Evolutionary conservation across 1,139 yeast species (phyloP), one percentile per base, ranked within the genome.

Genomic region (Saccharomyces hybrid): DNA sequence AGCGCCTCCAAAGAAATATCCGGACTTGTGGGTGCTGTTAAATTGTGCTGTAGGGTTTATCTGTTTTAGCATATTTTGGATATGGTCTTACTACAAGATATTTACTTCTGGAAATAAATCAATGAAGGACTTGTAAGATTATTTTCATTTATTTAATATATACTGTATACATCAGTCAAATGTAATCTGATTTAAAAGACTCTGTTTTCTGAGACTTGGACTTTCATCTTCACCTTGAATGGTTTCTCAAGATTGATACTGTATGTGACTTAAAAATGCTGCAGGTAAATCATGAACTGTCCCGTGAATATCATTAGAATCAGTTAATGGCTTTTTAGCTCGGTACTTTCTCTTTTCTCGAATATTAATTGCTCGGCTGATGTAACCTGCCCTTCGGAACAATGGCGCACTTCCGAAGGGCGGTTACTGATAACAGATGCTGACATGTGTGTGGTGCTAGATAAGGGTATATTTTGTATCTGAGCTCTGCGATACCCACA

Each of bases 21-120:
- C 98, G 2, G 98, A 95, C 69, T 64, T 93, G 16, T 89, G 95
- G 91, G 88, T 88, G 0, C 78, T 91, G 34, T 78, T 82, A 14
- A 93, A 93, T 65, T 83, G 87, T 46, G 66, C 83, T 0, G 68
- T 90, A 7, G 84, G 95, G 0, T 89, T 89, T 68, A 86, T 80
- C 0, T 88, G 91, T 55, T 93, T 91, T 65, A 71, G 75, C 0
- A 65, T 87, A 51, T 88, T 88, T 64, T 91, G 93, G 84, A 60
- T 89, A 31, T 93, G 96, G 93, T 75, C 80, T 47, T 74, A 82
- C 61, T 81, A 76, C 67, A 82, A 80, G 61, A 68, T 81, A 61
- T 78, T 67, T 63, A 69, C 65, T 2, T 56, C 73, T 49, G 63
- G 72, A 41, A 63, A 63, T 47, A 62, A 63, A 49, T 56, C 66